These are phyloP conservation scores for Psilocybe cyanescens DNA, from an alignment of 768 basidiomycete species.

Conservation along the genomic window DNA sequence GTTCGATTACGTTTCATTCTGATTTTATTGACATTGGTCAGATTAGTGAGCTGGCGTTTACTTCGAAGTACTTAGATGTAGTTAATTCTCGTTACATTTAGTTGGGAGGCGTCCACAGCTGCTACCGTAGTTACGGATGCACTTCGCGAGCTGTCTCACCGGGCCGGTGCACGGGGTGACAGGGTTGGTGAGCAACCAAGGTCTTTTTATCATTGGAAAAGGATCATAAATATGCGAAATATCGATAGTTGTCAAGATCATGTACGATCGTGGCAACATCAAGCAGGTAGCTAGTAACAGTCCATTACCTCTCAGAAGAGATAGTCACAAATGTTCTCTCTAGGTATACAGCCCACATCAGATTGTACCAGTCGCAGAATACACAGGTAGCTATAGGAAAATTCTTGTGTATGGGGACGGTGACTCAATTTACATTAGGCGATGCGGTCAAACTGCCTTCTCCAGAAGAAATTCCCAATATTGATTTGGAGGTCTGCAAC, in stretches of 20 bases:
- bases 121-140: constrained; percentile 3
- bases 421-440: background rate
- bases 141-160: constrained; percentile 9
- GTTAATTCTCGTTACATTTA: background rate
- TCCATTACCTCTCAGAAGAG: no score
- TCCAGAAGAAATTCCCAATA: constrained; percentile 11
- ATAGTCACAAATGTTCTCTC: background rate
- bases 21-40: background rate
- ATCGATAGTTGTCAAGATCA: constrained; percentile 11
- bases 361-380: constrained; percentile 14
- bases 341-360: constrained; percentile 12
- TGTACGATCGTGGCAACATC: constrained; percentile 16
- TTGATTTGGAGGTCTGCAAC: constrained; percentile 16
- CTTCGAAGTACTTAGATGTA: background rate
- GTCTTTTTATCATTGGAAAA: background rate
- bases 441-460: constrained; percentile 11
- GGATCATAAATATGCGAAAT: background rate
- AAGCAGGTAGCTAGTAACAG: constrained; percentile 7
- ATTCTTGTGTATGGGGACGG: background rate
- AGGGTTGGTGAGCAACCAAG: background rate
- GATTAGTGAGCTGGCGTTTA: constrained; percentile 5
- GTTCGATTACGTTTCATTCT: background rate
- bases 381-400: constrained; percentile 1
- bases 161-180: constrained; percentile 6
- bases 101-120: constrained; percentile 11